These are phyloP conservation scores for Lactarius quietus DNA, from an alignment of 768 basidiomycete species.

Conservation along the genomic window DNA sequence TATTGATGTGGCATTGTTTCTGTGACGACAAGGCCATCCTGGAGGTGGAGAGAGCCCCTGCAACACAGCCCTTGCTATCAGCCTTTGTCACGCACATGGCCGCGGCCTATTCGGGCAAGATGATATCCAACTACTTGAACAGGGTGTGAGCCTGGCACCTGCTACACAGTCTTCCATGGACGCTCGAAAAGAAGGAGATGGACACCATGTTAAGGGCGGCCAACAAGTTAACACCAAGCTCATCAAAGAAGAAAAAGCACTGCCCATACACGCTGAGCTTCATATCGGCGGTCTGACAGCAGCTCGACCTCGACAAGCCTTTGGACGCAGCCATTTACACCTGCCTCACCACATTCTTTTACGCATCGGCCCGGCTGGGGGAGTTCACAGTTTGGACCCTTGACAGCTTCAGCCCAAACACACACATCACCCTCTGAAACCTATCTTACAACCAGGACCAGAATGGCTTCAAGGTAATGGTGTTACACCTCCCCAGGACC, in stretches of 20 bases:
- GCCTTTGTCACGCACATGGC: slow-evolving; percentile 25
- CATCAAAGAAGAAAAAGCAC: slow-evolving; percentile 33
- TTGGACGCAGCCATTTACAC: slow-evolving; percentile 38
- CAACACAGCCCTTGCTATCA: slow-evolving; percentile 26
- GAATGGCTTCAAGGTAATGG: no score
- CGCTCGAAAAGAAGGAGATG: no score
- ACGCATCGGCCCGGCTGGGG: no score
- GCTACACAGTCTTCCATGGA: no score
- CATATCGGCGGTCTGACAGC: slow-evolving; percentile 26
- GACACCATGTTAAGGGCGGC: no score
- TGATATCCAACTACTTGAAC: slow-evolving; percentile 39
- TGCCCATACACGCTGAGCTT: slow-evolving; percentile 32
- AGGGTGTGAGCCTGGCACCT: slow-evolving; percentile 38
- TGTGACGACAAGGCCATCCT: slow-evolving; percentile 35
- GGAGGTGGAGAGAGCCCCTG: slow-evolving; percentile 36
- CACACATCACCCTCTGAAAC: no score
- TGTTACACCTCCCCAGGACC: no score
- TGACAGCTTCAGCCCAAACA: no score
- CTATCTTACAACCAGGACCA: no score
- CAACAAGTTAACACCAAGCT: slow-evolving; percentile 30
- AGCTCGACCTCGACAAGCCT: slow-evolving; percentile 32
- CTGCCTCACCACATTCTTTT: slow-evolving; percentile 32
- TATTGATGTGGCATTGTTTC: slow-evolving; percentile 39
- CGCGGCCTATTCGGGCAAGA: slow-evolving; percentile 34
- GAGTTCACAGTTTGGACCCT: no score